These are phyloP conservation scores for Smittium mucronatum DNA, from an alignment of 371 early-diverging fungal genomes.

Conservation along the genomic window DNA sequence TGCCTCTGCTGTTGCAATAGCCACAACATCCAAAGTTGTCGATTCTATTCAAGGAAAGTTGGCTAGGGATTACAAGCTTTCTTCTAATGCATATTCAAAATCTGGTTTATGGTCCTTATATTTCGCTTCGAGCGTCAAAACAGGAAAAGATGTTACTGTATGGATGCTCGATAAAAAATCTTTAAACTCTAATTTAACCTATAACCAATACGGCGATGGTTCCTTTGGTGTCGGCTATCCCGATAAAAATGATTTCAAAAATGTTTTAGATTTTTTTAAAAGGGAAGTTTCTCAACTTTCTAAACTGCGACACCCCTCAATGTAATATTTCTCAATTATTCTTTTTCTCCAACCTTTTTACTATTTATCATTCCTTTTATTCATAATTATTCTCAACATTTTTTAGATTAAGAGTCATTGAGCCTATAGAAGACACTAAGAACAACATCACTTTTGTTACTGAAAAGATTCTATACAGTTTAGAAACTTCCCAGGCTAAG, in stretches of 20 bases:
- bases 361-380: not conserved
- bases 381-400: not conserved
- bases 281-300: slow-evolving; percentile 38
- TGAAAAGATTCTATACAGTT: slow-evolving; percentile 53
- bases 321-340: slow-evolving; percentile 24
- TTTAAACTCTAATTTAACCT: slow-evolving; percentile 40
- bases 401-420: slow-evolving; percentile 50
- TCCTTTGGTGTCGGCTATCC: too few species aligned
- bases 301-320: slow-evolving; percentile 68
- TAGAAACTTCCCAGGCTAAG: slow-evolving; percentile 38
- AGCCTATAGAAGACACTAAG: slow-evolving; percentile 64
- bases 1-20: not conserved
- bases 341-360: not conserved
- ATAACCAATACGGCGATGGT: not conserved
- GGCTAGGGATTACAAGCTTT: slow-evolving; percentile 21
- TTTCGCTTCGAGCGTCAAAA: slow-evolving; percentile 12
- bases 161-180: slow-evolving; percentile 60
- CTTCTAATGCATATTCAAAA: not conserved
- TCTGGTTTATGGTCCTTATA: slow-evolving; percentile 28
- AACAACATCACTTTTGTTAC: slow-evolving; percentile 64
- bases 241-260: not conserved
- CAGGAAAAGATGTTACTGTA: slow-evolving; percentile 19
- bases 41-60: slow-evolving; percentile 25
- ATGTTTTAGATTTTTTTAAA: not conserved
- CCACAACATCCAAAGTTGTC: not conserved